phyloP scores from a whole-genome alignment of 1,284 basidiomycete genomes.

The Anthracocystis walkeri region DNA sequence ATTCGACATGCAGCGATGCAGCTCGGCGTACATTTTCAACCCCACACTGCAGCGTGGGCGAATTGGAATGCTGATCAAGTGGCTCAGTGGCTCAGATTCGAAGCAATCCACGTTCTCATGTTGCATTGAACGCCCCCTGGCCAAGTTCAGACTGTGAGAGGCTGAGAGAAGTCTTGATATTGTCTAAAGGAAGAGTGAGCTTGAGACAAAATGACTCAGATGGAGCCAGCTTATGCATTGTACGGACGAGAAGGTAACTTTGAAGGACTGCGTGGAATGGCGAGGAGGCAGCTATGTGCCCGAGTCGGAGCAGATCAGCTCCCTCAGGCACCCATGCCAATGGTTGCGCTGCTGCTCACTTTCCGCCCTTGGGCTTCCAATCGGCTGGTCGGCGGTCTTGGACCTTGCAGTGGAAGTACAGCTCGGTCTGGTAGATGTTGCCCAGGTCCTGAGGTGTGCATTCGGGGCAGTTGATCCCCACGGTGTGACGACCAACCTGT shows the following conservation, averaged over 20 bases:
- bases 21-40: conserved; percentile 30
- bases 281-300: too few species aligned
- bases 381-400: not conserved
- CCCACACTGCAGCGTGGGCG: not conserved
- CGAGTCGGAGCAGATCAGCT: too few species aligned
- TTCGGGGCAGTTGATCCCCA: conserved; percentile 30
- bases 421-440: conserved; percentile 14
- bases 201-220: too few species aligned
- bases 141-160: too few species aligned
- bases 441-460: conserved; percentile 13
- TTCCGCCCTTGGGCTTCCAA: conserved; percentile 2
- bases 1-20: conserved; percentile 14
- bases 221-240: too few species aligned
- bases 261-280: too few species aligned
- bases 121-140: too few species aligned
- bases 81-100: not conserved
- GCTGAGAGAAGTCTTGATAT: too few species aligned
- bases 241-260: too few species aligned
- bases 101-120: too few species aligned
- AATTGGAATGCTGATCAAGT: not conserved
- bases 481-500: conserved; percentile 6
- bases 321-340: too few species aligned
- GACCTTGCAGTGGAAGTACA: conserved; percentile 19
- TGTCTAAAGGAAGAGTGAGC: too few species aligned
- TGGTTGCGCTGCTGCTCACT: not conserved